Evolutionary conservation across 441 rosid genomes (phyloP), one percentile per base, ranked within the genome.

Genomic region (Dalechampia spathulata): DNA sequence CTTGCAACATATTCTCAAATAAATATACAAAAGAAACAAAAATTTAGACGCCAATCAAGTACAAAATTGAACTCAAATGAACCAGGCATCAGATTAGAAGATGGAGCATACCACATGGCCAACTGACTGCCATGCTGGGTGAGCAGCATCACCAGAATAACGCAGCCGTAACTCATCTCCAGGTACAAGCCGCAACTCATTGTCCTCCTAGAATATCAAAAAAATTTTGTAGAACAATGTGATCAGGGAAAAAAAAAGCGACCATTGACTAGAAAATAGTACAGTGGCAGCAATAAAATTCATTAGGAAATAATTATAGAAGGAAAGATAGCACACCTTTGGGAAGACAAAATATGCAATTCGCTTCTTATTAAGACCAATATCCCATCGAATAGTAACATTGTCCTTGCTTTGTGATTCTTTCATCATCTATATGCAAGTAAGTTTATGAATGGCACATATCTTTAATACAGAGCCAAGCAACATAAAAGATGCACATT

Each of bases 391-490:
- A 66, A 94, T 77, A 9, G 99, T 84, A 58, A 87, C 82, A 67
- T 80, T 94, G 75, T 87, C 99, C 83, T 90, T 94, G 87, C 99
- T 90, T 73, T 94, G 99, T 60, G 99, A 94, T 75, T 94, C 99
- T 84, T 94, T 94, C 99, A 94, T 94, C 95, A 86, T 86, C 99
- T 94, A 69, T 58, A 77, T 38, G 1, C 45, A 60, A 62, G 51
- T 16, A 19, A 61, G 43, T 57, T 12, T 17, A 44, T 59, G 44
- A 76, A 67, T 49, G 15, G 39, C 5, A 16, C 47, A 55, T 2
- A 43, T 17, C 36, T 53, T 37, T 36, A 14, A n/a, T n/a, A n/a
- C n/a, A n/a, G 21, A 34, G 22, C 30, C 4, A 41, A 57, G 27
- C 49, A 42, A 38, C 41, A 42, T 16, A 11, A 5, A 42, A 28